Evolutionary conservation across 805 yeast genomes (phyloP), one percentile per base, ranked within the genome.

Genomic region (Torulaspora maleeae): DNA sequence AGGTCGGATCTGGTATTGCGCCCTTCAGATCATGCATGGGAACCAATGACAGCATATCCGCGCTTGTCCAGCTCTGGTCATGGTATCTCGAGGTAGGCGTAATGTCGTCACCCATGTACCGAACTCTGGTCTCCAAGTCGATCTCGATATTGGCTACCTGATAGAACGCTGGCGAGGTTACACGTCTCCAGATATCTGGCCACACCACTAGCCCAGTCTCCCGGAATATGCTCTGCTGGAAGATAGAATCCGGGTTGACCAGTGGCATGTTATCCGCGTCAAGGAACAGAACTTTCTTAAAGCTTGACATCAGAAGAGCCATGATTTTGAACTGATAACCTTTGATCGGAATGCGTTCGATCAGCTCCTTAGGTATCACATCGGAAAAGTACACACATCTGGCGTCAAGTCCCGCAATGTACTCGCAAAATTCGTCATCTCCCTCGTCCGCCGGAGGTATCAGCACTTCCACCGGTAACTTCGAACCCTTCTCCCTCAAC

Each of bases 131-230:
- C 8, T 69, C 69, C 15, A 49, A 60, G 52, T 59, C 64, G 29
- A 64, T 70, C 61, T 59, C 41, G 7, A 69, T 60, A 13, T 59
- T 66, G 8, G 85, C 76, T 43, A 83, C 78, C 7, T 74, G 66
- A 59, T 80, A 83, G 52, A 75, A 75, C 28, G 66, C 60, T 2
- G 89, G 88, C 1, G 83, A 72, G 0, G 86, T 78, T 3, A 84
- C 77, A 48, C 90, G 71, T 55, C 78, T 71, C 89, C 90, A 83
- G 49, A 79, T 79, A 64, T 83, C 89, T 1, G 89, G 90, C 89
- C 89, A 83, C 2, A 80, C 71, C 27, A 83, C 72, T 61, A 83
- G 62, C 3, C 86, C 84, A 30, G 67, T 63, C 11, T 66, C 59
- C 24, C 54, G 47, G 59, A 71, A 82, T 3, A 83, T 74, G 17